These are phyloP conservation scores for Oryza officinalis DNA, from an alignment of 176 grass and related monocot genomes.

Conservation along the genomic window DNA sequence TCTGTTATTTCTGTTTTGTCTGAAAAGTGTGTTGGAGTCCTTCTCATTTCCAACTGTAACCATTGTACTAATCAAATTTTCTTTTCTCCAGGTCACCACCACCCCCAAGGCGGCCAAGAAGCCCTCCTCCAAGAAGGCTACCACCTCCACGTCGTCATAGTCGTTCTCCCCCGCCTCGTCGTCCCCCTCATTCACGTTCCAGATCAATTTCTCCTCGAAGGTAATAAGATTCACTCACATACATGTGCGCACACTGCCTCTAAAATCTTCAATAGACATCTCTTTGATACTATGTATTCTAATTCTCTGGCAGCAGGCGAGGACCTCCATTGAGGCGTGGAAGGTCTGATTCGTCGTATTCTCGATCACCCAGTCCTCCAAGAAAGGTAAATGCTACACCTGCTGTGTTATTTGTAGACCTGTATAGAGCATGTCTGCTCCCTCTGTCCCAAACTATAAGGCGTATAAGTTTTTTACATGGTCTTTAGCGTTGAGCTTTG, in stretches of 20 bases:
- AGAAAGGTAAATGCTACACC: conserved; percentile 36
- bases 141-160: conserved; percentile 68
- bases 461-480: too few species aligned
- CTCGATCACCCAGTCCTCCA: conserved; percentile 82
- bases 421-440: neutral
- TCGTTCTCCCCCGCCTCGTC: conserved; percentile 81
- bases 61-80: neutral
- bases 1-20: neutral
- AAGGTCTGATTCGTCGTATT: conserved; percentile 88
- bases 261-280: neutral
- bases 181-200: conserved; percentile 70
- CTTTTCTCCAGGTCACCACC: conserved; percentile 67
- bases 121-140: conserved; percentile 89
- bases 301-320: conserved; percentile 55
- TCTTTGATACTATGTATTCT: neutral
- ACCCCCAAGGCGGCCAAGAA: conserved; percentile 89
- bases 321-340: conserved; percentile 86
- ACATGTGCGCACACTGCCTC: neutral
- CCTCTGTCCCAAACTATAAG: too few species aligned
- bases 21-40: neutral
- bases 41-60: neutral
- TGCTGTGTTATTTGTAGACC: neutral
- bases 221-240: conserved; percentile 35
- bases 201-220: conserved; percentile 93
- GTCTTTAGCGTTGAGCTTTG: too few species aligned